Conservation (phyloP, 306 rosid genomes). For the Trichosanthes cucumerina region DNA sequence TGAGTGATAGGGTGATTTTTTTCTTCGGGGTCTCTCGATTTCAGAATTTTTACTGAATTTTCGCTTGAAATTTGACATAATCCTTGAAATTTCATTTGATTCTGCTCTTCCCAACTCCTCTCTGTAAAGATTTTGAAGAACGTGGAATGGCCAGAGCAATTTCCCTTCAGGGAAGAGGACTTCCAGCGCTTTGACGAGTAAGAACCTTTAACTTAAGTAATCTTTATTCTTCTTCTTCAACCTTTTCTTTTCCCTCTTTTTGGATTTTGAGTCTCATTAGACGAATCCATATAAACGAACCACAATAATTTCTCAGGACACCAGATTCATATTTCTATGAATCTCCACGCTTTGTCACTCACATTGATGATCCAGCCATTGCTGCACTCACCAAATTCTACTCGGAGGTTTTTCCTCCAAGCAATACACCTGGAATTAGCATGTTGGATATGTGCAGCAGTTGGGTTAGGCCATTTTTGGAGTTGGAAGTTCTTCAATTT, state of each 20-base stretch:
- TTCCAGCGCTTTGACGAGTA: slow-evolving; percentile 79
- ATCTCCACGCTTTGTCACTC: slow-evolving; percentile 73
- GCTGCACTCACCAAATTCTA: slow-evolving; percentile 62
- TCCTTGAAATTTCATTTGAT: background rate
- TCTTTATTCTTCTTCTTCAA: background rate
- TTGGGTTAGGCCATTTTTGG: slow-evolving; percentile 45
- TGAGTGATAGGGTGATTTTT: background rate
- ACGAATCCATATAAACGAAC: background rate
- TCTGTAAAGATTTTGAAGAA: slow-evolving; percentile 46
- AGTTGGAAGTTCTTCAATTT: background rate
- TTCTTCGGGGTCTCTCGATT: background rate
- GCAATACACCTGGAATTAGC: slow-evolving; percentile 58
- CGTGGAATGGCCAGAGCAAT: slow-evolving; percentile 65
- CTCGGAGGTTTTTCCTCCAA: slow-evolving; percentile 56
- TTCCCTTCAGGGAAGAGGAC: slow-evolving; percentile 69
- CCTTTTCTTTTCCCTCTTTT: background rate
- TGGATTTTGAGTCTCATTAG: background rate
- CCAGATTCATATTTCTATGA: slow-evolving; percentile 60
- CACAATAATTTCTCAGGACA: slow-evolving; percentile 26
- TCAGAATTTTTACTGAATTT: background rate
- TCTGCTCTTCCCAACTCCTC: background rate
- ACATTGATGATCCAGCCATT: slow-evolving; percentile 76
- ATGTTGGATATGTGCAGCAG: slow-evolving; percentile 81
- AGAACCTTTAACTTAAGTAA: background rate
- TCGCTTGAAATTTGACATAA: background rate